Percentiles rank a stretch among this genome's conserved stretches.
Conservation (phyloP, 257 asterid species). For the Capsicum rhomboideum region DNA sequence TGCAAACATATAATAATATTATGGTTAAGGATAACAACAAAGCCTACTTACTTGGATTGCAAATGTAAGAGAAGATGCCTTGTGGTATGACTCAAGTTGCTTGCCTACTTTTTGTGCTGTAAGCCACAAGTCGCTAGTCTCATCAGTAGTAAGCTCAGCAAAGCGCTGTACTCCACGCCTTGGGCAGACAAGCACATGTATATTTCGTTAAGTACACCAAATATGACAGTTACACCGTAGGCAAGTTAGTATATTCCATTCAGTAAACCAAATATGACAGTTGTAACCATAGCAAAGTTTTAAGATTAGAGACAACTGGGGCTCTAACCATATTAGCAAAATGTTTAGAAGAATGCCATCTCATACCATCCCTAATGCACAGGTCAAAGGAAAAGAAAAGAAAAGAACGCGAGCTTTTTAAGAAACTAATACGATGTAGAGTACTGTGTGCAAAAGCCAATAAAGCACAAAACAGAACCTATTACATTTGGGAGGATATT, state of each 20-base stretch:
- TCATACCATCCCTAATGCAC: background rate
- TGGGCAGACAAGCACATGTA: conserved; percentile 93
- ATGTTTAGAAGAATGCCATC: background rate
- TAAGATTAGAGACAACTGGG: background rate
- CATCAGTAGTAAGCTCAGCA: conserved; percentile 73
- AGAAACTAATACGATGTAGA: background rate
- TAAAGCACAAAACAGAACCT: background rate
- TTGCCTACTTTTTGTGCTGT: conserved; percentile 69
- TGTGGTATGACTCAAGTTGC: conserved; percentile 75
- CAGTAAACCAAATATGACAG: conserved; percentile 35
- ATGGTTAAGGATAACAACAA: background rate
- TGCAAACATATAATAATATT: background rate
- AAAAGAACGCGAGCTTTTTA: background rate
- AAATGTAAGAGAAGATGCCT: conserved; percentile 78
- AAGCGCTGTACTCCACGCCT: conserved; percentile 78
- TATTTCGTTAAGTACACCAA: conserved; percentile 52
- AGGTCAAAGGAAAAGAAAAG: background rate
- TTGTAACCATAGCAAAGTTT: background rate
- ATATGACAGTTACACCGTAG: background rate
- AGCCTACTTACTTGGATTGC: conserved; percentile 71
- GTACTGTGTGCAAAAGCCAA: background rate
- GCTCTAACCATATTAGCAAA: background rate
- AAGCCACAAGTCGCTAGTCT: conserved; percentile 76
- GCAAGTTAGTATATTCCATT: conserved; percentile 31
- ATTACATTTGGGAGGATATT: background rate